phyloP scores from a whole-genome alignment of 2,329 filamentous ascomycete species.

The Allantophomopsis cytisporea region DNA sequence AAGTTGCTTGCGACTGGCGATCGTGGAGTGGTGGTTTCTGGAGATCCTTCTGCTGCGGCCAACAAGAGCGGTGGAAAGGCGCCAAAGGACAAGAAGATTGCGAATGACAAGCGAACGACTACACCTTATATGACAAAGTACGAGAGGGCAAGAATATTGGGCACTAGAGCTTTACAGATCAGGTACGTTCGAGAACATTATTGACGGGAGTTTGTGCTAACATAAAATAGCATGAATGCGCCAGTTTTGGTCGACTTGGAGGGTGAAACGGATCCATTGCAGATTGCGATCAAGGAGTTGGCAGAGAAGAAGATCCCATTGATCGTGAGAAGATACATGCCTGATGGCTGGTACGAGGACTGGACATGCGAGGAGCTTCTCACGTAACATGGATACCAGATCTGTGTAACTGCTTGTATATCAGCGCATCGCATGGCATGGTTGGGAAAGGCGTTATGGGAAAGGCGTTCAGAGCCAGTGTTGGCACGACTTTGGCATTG shows the following conservation, averaged over 20 bases:
- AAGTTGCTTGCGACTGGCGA: slow-evolving; percentile 18
- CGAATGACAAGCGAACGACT: slow-evolving; percentile 75
- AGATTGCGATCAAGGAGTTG: slow-evolving; percentile 95
- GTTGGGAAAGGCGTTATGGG: no score
- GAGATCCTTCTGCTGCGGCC: slow-evolving; percentile 48
- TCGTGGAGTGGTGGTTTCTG: slow-evolving; percentile 37
- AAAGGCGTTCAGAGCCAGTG: no score
- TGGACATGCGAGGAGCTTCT: slow-evolving; percentile 97
- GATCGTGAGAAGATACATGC: slow-evolving; percentile 88
- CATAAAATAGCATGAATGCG: slow-evolving; percentile 69
- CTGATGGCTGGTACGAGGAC: slow-evolving; percentile 97
- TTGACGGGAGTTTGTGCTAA: no score
- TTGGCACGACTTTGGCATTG: no score
- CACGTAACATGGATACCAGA: slow-evolving; percentile 24
- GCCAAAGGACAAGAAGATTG: slow-evolving; percentile 74
- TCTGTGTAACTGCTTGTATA: no score
- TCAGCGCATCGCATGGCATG: no score
- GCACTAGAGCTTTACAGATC: slow-evolving; percentile 88
- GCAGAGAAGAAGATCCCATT: slow-evolving; percentile 97
- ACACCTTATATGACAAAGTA: slow-evolving; percentile 99
- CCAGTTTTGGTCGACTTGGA: slow-evolving; percentile 93
- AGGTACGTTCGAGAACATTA: slow-evolving; percentile 39
- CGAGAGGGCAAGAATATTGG: slow-evolving; percentile 84
- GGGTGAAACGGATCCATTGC: slow-evolving; percentile 91
- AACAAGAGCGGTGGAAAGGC: slow-evolving; percentile 38